phyloP scores from a whole-genome alignment of 306 rosid genomes.

The Quercus glauca region DNA sequence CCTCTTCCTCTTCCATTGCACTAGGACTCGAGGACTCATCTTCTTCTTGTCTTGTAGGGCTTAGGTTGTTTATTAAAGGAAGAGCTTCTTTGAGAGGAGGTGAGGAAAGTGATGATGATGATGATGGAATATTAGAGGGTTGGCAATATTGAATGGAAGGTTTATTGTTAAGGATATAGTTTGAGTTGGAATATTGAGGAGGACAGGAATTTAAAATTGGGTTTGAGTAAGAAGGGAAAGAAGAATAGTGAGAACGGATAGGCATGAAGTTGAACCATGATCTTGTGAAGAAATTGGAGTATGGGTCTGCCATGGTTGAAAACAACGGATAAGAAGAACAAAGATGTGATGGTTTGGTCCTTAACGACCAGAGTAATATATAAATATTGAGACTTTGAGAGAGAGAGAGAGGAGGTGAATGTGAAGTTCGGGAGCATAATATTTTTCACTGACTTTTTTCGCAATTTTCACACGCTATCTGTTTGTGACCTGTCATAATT shows the following conservation, averaged over 20 bases:
- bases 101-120: slow-evolving; percentile 33
- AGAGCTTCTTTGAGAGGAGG: slow-evolving; percentile 57
- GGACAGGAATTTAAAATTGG: neutral
- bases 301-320: slow-evolving; percentile 61
- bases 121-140: neutral
- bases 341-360: slow-evolving; percentile 16
- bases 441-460: too few relatives aligned
- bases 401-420: neutral
- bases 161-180: neutral
- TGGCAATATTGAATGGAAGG: slow-evolving; percentile 19
- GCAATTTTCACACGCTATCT: too few relatives aligned
- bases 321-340: neutral
- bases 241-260: slow-evolving; percentile 30
- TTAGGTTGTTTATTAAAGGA: slow-evolving; percentile 61
- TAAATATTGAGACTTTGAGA: neutral
- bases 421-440: too few relatives aligned
- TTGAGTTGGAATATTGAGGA: slow-evolving; percentile 4
- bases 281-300: slow-evolving; percentile 38
- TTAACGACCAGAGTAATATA: neutral
- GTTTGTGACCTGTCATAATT: too few relatives aligned
- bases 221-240: neutral
- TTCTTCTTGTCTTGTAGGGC: slow-evolving; percentile 15
- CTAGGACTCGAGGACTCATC: slow-evolving; percentile 17
- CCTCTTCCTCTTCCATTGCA: slow-evolving; percentile 4
- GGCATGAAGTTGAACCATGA: slow-evolving; percentile 52